These are phyloP conservation scores for Medicago truncatula DNA, from an alignment of 306 rosid species.

Conservation along the genomic window DNA sequence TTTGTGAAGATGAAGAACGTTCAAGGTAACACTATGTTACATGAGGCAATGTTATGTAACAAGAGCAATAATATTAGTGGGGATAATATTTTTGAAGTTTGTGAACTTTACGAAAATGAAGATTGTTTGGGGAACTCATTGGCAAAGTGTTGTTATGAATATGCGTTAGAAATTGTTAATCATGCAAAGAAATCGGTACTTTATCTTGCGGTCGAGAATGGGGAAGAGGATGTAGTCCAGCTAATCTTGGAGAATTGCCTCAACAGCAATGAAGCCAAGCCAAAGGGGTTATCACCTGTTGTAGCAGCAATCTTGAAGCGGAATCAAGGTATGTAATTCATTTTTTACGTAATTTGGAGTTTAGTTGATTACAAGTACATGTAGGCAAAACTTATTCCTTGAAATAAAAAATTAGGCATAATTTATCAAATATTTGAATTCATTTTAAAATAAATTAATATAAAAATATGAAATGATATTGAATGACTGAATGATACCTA, in stretches of 20 bases:
- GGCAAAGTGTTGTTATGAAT: neutral
- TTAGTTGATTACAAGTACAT: neutral
- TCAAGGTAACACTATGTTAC: slow-evolving; percentile 19
- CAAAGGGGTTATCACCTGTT: neutral
- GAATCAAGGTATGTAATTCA: slow-evolving; percentile 6
- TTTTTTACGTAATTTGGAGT: too few relatives aligned
- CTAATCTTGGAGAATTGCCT: slow-evolving; percentile 7
- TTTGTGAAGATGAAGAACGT: neutral
- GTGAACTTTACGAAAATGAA: neutral
- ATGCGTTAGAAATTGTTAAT: neutral
- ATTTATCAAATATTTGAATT: too few relatives aligned
- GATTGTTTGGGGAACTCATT: neutral
- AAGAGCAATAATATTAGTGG: neutral
- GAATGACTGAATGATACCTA: too few relatives aligned
- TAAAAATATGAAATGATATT: too few relatives aligned
- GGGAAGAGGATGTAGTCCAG: neutral
- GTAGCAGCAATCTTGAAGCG: neutral
- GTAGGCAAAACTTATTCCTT: too few relatives aligned
- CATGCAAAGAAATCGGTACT: neutral
- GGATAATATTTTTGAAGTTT: neutral
- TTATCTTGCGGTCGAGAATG: slow-evolving; percentile 13
- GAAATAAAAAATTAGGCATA: too few relatives aligned
- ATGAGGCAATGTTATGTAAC: slow-evolving; percentile 27
- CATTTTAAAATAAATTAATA: too few relatives aligned
- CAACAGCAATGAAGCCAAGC: neutral